These are phyloP conservation scores for Gynandropsis gynandra DNA, from an alignment of 345 rosid species.

Conservation along the genomic window DNA sequence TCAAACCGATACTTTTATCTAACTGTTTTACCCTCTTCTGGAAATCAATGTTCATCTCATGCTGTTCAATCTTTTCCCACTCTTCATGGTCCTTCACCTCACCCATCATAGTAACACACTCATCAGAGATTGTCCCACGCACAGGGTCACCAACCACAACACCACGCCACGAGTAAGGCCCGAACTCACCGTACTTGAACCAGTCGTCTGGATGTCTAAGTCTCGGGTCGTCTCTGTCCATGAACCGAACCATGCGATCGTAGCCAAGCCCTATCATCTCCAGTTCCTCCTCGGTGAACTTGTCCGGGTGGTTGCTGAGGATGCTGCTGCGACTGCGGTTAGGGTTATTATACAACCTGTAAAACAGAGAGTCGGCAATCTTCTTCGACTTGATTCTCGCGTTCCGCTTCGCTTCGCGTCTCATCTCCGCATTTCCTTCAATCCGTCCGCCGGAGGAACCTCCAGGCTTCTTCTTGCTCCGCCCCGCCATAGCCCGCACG, in stretches of 20 bases:
- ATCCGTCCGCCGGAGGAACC: slow-evolving; percentile 51
- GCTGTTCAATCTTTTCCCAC: slow-evolving; percentile 83
- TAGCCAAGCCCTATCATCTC: slow-evolving; percentile 78
- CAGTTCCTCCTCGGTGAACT: slow-evolving; percentile 74
- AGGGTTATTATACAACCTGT: slow-evolving; percentile 52
- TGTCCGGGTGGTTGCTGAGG: slow-evolving; percentile 58
- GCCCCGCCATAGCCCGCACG: slow-evolving; percentile 59
- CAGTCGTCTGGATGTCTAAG: slow-evolving; percentile 80
- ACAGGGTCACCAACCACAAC: slow-evolving; percentile 87
- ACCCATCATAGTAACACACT: slow-evolving; percentile 57
- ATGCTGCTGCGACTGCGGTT: slow-evolving; percentile 29
- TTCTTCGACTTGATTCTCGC: slow-evolving; percentile 37
- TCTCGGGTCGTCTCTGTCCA: slow-evolving; percentile 86
- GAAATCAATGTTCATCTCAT: slow-evolving; percentile 72
- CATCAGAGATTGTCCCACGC: slow-evolving; percentile 72
- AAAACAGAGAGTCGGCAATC: slow-evolving; percentile 58
- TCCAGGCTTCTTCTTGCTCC: slow-evolving; percentile 77
- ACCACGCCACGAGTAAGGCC: slow-evolving; percentile 95
- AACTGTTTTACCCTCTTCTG: slow-evolving; percentile 48
- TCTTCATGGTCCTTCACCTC: slow-evolving; percentile 68
- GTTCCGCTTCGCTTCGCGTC: slow-evolving; percentile 40
- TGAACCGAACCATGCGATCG: slow-evolving; percentile 83
- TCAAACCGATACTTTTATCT: slow-evolving; percentile 65
- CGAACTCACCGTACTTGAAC: slow-evolving; percentile 91
- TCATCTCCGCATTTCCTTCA: slow-evolving; percentile 45